These are phyloP conservation scores for Myriosclerotinia curreyana DNA, from an alignment of 2,329 filamentous ascomycete genomes.

Conservation along the genomic window DNA sequence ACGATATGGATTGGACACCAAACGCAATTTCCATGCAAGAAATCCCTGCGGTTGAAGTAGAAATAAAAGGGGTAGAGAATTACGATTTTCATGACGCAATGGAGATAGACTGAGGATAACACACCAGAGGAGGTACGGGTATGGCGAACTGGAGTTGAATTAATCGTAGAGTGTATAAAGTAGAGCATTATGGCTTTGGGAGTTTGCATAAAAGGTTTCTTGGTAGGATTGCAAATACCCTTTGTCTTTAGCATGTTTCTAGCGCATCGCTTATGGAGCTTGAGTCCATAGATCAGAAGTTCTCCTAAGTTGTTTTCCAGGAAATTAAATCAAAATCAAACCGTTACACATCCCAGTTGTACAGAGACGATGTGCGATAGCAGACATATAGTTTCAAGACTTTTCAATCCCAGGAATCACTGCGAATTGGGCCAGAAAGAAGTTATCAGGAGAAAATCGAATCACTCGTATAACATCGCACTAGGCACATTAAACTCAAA, in stretches of 20 bases:
- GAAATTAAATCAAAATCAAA: neutral
- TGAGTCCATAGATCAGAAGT: neutral
- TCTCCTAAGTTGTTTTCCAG: neutral
- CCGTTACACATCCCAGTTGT: neutral
- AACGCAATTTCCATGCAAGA: constrained; percentile 36
- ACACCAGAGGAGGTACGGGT: neutral
- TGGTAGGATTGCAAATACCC: constrained; percentile 19
- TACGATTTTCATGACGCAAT: constrained; percentile 30
- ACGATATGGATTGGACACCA: constrained; percentile 40
- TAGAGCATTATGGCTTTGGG: constrained; percentile 3
- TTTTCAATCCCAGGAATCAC: neutral
- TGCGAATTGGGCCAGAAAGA: neutral
- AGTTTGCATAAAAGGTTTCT: neutral
- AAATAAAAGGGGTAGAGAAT: constrained; percentile 15
- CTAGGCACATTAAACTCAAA: neutral
- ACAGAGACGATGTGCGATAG: neutral
- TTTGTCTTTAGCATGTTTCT: neutral
- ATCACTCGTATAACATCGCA: neutral
- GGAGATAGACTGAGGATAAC: constrained; percentile 31
- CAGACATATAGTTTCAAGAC: neutral
- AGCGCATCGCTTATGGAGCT: neutral
- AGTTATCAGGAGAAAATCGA: neutral
- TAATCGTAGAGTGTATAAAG: neutral
- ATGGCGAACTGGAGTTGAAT: constrained; percentile 8
- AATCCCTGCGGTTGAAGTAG: constrained; percentile 21